Evolutionary conservation across 129 eudicot species (phyloP), one percentile per base, ranked within the genome.

Genomic region (Oenanthe sinensis): DNA sequence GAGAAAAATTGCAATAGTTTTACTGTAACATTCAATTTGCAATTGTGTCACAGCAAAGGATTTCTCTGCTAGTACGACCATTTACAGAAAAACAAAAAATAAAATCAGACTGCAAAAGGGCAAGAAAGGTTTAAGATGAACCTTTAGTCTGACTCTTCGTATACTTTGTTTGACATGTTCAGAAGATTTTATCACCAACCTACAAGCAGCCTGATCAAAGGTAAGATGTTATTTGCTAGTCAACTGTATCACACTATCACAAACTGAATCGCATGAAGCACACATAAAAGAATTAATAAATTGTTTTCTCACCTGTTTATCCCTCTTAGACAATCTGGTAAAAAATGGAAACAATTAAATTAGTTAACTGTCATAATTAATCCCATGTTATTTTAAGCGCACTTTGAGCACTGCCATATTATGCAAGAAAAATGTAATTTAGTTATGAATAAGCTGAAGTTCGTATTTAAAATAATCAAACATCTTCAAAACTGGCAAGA

Each of bases 91-190:
- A 69, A 6, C 9, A 65, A 65, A 71, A 40, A 42, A 71, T 33
- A 39, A 9, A 20, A 3, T 0, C 3, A 13, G 76, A 71, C 17
- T 17, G 58, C 80, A 75, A 77, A 55, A 16, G 37, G 74, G 36
- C 12, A 63, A 16, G 46, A 75, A 45, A 71, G 52, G 5, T 40
- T 46, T 79, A 36, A 33, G 46, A 60, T 52, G 76, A 83, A 93
- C 97, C 98, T 91, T 94, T 84, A 89, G 96, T 58, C 97, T 88
- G 49, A 96, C 87, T 89, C 97, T 86, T 87, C 97, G 83, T 73
- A 94, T 87, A 79, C 98, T 87, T 84, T 88, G 98, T 65, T 94
- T 89, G 79, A 85, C 92, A 79, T 91, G 97, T 89, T 94, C 98
- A 75, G 86, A 80, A 49, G 97, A 85, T 86, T 91, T 91, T 54